These are phyloP conservation scores for Suillus subaureus DNA, from an alignment of 768 basidiomycete genomes.

Conservation along the genomic window DNA sequence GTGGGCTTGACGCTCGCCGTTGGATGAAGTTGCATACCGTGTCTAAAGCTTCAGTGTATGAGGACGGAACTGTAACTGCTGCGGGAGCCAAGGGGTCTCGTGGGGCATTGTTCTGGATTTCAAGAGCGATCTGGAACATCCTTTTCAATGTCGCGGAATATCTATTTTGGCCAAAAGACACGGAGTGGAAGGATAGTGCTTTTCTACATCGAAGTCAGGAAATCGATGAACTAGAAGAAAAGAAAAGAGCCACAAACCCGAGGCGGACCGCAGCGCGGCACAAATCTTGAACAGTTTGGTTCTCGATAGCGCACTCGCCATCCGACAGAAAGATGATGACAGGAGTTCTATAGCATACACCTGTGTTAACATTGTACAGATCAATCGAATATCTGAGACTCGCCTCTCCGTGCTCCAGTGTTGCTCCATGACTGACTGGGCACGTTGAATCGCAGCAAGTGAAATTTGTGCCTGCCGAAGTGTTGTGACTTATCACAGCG, in stretches of 20 bases:
- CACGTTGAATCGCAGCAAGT: constrained; percentile 38
- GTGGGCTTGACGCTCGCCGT: neutral
- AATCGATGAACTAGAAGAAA: neutral
- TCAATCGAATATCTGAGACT: neutral
- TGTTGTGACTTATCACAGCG: constrained; percentile 33
- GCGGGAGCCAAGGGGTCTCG: constrained; percentile 38
- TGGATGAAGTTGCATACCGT: constrained; percentile 37
- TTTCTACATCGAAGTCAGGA: constrained; percentile 37
- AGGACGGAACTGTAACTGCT: constrained; percentile 40
- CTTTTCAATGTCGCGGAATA: constrained; percentile 35
- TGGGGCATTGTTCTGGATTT: constrained; percentile 47
- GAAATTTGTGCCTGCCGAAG: constrained; percentile 46
- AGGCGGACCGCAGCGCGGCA: constrained; percentile 44
- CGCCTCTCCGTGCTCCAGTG: constrained; percentile 56
- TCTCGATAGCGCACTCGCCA: constrained; percentile 45
- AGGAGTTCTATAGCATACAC: constrained; percentile 24
- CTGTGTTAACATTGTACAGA: constrained; percentile 23
- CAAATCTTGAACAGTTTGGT: constrained; percentile 41
- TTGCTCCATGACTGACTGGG: constrained; percentile 42
- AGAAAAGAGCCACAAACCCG: constrained; percentile 36
- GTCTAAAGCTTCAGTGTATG: constrained; percentile 52
- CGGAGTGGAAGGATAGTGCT: constrained; percentile 57
- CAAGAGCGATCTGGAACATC: constrained; percentile 53
- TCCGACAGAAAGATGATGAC: constrained; percentile 58
- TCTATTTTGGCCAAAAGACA: constrained; percentile 48